Conservation (phyloP, 169 alveolate species). For the Plasmodium billcollinsi region DNA sequence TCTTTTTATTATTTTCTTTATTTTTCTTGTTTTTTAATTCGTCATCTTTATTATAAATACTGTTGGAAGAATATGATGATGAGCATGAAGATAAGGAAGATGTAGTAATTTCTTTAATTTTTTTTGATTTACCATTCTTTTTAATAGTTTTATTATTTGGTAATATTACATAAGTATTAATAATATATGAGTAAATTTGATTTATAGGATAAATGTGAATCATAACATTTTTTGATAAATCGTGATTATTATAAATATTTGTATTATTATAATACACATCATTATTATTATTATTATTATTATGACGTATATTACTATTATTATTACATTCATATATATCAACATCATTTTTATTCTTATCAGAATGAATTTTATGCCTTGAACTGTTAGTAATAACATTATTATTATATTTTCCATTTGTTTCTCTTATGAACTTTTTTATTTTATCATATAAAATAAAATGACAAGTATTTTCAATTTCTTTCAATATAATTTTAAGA, state of each 20-base stretch:
- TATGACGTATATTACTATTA: not conserved
- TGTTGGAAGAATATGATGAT: not conserved
- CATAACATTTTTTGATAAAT: not conserved
- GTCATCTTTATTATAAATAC: not conserved
- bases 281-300: not conserved
- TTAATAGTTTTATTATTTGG: not conserved
- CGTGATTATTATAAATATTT: not conserved
- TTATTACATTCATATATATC: not conserved
- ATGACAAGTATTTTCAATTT: conserved; percentile 68
- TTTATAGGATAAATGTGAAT: conserved; percentile 15
- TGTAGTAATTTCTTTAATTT: not conserved
- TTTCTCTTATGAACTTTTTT: conserved; percentile 26
- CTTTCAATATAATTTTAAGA: conserved; percentile 60
- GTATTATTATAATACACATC: not conserved
- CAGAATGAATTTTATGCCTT: not conserved
- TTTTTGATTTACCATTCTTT: not conserved
- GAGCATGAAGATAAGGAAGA: not conserved
- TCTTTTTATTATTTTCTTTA: not conserved
- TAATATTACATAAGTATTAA: not conserved
- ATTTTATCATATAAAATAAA: conserved; percentile 47
- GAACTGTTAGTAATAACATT: not conserved
- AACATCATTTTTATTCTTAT: not conserved
- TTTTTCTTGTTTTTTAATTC: conserved; percentile 8
- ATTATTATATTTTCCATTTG: conserved; percentile 19
- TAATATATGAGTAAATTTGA: conserved; percentile 17